These are phyloP conservation scores for Emydomyces testavorans DNA, from an alignment of 2,329 filamentous ascomycete genomes.

Conservation along the genomic window DNA sequence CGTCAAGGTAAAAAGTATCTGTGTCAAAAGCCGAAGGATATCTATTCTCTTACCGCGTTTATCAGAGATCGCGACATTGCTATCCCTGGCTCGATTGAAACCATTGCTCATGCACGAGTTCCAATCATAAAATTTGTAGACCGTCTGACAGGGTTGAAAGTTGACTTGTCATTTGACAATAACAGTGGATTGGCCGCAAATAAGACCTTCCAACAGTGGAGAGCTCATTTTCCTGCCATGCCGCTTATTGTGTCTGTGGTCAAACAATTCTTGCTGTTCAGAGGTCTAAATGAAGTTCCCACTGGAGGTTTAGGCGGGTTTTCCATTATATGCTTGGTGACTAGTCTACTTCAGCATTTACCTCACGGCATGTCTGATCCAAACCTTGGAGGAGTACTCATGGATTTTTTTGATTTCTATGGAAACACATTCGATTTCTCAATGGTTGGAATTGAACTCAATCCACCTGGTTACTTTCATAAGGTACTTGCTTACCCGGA, in stretches of 20 bases:
- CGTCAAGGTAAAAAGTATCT: constrained; percentile 41
- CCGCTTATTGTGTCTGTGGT: constrained; percentile 73
- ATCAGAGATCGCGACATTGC: constrained; percentile 49
- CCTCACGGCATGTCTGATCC: constrained; percentile 56
- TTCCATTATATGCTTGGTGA: constrained; percentile 83
- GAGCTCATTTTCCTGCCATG: constrained; percentile 67
- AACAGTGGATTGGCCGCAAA: constrained; percentile 68
- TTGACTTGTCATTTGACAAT: constrained; percentile 95
- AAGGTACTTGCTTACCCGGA: constrained; percentile 49
- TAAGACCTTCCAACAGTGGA: constrained; percentile 71
- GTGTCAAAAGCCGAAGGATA: constrained; percentile 41
- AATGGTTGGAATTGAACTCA: constrained; percentile 60
- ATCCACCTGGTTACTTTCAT: constrained; percentile 60
- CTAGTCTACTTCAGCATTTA: constrained; percentile 73
- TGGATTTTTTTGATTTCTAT: constrained; percentile 84
- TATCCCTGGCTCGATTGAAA: constrained; percentile 47
- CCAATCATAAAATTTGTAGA: constrained; percentile 90
- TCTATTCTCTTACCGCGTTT: constrained; percentile 53
- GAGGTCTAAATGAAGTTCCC: constrained; percentile 80
- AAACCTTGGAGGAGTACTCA: constrained; percentile 67
- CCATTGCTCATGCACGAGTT: constrained; percentile 67
- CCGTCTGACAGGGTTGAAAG: constrained; percentile 60
- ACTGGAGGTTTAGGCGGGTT: constrained; percentile 89
- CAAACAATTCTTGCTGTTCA: constrained; percentile 86
- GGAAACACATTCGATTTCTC: constrained; percentile 67